phyloP scores from a whole-genome alignment of 768 basidiomycete genomes.

The Hygrocybe coccinea region DNA sequence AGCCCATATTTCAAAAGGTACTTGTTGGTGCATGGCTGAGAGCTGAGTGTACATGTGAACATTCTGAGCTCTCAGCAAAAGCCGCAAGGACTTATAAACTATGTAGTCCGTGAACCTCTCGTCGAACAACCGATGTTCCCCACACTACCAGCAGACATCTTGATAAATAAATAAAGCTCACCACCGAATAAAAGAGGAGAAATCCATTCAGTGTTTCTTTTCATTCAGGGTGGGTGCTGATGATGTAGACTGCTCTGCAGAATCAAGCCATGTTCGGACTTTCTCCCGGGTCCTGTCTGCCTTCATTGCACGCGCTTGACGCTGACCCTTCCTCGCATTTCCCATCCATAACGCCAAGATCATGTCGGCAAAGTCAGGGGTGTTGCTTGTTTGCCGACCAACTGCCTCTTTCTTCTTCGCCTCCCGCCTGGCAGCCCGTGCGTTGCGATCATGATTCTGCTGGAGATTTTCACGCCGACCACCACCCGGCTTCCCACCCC shows the following conservation, averaged over 20 bases:
- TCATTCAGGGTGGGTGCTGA: too few species aligned
- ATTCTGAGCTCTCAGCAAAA: too few species aligned
- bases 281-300: conserved; percentile 15
- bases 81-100: too few species aligned
- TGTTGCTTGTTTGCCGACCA: conserved; percentile 7
- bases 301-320: conserved; percentile 14
- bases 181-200: too few species aligned
- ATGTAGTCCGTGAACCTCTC: too few species aligned
- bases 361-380: conserved; percentile 16
- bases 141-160: too few species aligned
- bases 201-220: too few species aligned
- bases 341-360: conserved; percentile 15
- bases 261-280: conserved; percentile 11
- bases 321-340: conserved; percentile 14
- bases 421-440: conserved; percentile 11
- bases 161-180: too few species aligned
- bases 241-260: conserved; percentile 9
- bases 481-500: background rate
- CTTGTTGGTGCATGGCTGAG: too few species aligned
- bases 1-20: too few species aligned
- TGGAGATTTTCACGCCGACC: conserved; percentile 7
- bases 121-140: too few species aligned
- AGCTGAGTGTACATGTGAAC: too few species aligned
- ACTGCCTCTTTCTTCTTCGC: background rate
- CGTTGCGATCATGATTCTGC: conserved; percentile 12